Evolutionary conservation across 2,329 filamentous ascomycete genomes (phyloP).

Genomic region (Talaromyces verruculosus): DNA sequence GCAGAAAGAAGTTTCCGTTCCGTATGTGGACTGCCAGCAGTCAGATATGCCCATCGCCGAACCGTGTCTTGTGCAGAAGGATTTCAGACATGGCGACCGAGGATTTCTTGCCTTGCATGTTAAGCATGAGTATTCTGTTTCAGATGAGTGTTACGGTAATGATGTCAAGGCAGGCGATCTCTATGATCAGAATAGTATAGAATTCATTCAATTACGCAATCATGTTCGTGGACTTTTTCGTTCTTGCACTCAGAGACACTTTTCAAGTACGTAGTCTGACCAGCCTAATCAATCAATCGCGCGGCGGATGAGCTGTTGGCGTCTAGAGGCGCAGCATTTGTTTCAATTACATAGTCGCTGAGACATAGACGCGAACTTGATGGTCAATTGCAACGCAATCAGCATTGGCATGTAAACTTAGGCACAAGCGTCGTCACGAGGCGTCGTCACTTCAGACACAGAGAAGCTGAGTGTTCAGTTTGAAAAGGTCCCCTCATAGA

Average conservation of each 20-base stretch:
- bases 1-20: neutral
- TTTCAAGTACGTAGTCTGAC: too few species aligned
- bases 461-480: neutral
- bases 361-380: neutral
- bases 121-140: neutral
- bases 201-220: neutral
- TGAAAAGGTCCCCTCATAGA: neutral
- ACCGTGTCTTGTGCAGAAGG: slow-evolving; percentile 12
- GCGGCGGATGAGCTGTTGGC: neutral
- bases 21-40: slow-evolving; percentile 6
- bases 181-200: neutral
- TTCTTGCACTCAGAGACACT: neutral
- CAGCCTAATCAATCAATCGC: neutral
- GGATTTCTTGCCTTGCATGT: slow-evolving; percentile 4
- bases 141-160: slow-evolving; percentile 4
- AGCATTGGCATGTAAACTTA: neutral
- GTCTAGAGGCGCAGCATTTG: neutral
- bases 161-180: neutral
- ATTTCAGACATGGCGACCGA: slow-evolving; percentile 5
- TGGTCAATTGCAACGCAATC: neutral
- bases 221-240: neutral
- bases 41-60: slow-evolving; percentile 11
- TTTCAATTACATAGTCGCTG: neutral
- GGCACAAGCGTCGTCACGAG: neutral
- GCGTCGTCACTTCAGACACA: neutral